Conservation (phyloP, 495 filamentous ascomycete genomes). For the Penicillium psychrofluorescens region DNA sequence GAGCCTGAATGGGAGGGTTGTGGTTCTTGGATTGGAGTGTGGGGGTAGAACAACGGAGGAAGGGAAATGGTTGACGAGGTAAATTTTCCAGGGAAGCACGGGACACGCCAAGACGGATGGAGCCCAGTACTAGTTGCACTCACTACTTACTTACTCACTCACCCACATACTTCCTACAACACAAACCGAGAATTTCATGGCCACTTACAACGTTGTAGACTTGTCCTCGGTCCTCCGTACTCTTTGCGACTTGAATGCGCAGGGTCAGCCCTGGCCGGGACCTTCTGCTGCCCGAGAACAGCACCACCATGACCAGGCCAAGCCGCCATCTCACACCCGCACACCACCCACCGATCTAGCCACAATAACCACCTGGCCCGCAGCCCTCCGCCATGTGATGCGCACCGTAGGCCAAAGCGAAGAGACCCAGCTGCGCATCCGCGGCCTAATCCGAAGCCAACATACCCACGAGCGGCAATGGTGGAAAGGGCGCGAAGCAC, state of each 20-base stretch:
- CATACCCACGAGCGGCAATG: slow-evolving; percentile 59
- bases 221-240: slow-evolving; percentile 48
- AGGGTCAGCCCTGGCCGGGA: background rate
- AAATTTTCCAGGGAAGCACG: slow-evolving; percentile 30
- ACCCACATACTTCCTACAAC: background rate
- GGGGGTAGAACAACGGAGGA: background rate
- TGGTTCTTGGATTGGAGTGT: too few species aligned
- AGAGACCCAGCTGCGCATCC: slow-evolving; percentile 28
- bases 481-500: slow-evolving; percentile 47
- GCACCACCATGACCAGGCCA: slow-evolving; percentile 5
- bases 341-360: slow-evolving; percentile 34
- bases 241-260: slow-evolving; percentile 16
- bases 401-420: slow-evolving; percentile 48
- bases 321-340: background rate
- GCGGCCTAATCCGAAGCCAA: slow-evolving; percentile 55
- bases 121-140: slow-evolving; percentile 5
- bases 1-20: too few species aligned
- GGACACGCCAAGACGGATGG: slow-evolving; percentile 13
- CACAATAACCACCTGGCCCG: slow-evolving; percentile 58
- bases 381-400: slow-evolving; percentile 56
- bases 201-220: slow-evolving; percentile 33
- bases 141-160: slow-evolving; percentile 2
- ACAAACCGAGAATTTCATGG: slow-evolving; percentile 19
- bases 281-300: background rate
- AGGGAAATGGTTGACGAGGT: slow-evolving; percentile 15